Base-by-base conservation (phyloP, 2,329 filamentous ascomycete species). In the Colletotrichum higginsianum region DNA sequence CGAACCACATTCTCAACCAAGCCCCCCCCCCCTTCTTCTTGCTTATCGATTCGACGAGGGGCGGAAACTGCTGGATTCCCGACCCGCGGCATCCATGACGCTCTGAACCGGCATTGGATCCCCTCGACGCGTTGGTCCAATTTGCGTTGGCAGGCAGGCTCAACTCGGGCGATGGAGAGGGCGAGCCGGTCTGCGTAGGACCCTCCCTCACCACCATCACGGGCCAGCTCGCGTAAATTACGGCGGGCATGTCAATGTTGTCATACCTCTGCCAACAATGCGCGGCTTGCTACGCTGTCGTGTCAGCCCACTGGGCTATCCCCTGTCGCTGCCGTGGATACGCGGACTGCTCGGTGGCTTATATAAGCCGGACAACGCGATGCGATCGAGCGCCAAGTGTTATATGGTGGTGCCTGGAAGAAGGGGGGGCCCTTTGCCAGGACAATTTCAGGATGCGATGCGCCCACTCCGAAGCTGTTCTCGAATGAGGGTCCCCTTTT, bases 261-360 rank as follows among this genome's bases (percentile, higher is more conserved):
- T 69, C 60, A 72, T 69, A 64, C 56, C 66, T 64, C 62, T 60
- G 53, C 60, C 47, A 40, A 53, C 68, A 23, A 44, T 72, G 69
- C 66, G 53, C 69, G 66, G 69, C 69, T 72, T 72, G 66, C 69
- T 60, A 72, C 53, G 65, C 53, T 72, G 60, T 55, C 53, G 60
- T 72, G 53, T 72, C 60, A 72, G 66, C 26, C 69, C 69, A 72
- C 66, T 23, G 30, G 68, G 58, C 60, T 35, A 26, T 52, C 58
- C 66, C 64, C 69, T 72, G 69, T 60, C 60, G 23, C 53, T 55
- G 21, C 58, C 58, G 60, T 64, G 50, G 66, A 64, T 42, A 72
- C 68, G 58, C 65, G 52, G 64, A 67, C 65, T n/a, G 23, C 18
- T 68, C 60, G 58, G 65, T 58, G 35, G 69, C 65, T 64, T 69